Evolutionary conservation across 768 basidiomycete species (phyloP), one percentile per base, ranked within the genome.

Genomic region (Atractiella rhizophila): DNA sequence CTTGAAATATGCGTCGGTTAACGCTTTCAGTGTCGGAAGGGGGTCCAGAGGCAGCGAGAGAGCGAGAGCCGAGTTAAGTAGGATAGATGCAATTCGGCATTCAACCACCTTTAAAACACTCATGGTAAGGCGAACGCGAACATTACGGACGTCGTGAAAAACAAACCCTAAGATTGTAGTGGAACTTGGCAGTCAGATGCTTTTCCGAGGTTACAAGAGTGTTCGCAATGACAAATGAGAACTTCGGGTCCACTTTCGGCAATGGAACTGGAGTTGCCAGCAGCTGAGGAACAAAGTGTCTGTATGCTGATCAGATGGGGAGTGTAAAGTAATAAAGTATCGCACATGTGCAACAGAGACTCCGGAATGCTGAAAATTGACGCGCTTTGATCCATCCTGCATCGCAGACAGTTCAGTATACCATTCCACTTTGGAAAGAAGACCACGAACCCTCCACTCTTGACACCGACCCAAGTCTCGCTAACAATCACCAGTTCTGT

Each of bases 381-480:
- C 0, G 81, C 79, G 1, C 81, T 76, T 64, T 85, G 81, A 56
- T 88, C 83, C 76, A 86, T 78, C 1, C 60, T 59, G n/a, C n/a
- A n/a, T n/a, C n/a, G n/a, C n/a, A n/a, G n/a, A n/a, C n/a, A n/a
- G n/a, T n/a, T n/a, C n/a, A n/a, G n/a, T n/a, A n/a, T n/a, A n/a
- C n/a, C n/a, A n/a, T n/a, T n/a, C n/a, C n/a, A n/a, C n/a, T n/a
- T n/a, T n/a, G n/a, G n/a, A n/a, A n/a, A n/a, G n/a, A n/a, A n/a
- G n/a, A n/a, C n/a, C n/a, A n/a, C n/a, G n/a, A n/a, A n/a, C n/a
- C n/a, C n/a, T 23, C 60, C 60, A 5, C 52, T 54, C 39, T 55
- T 54, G 38, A 62, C 56, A 16, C 55, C 55, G 30, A 54, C 52
- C 41, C 43, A 66, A 77, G 77, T 60, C 46, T 85, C 82, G 47